These are phyloP conservation scores for Auricularia cornea DNA, from an alignment of 768 basidiomycete genomes.

Conservation along the genomic window DNA sequence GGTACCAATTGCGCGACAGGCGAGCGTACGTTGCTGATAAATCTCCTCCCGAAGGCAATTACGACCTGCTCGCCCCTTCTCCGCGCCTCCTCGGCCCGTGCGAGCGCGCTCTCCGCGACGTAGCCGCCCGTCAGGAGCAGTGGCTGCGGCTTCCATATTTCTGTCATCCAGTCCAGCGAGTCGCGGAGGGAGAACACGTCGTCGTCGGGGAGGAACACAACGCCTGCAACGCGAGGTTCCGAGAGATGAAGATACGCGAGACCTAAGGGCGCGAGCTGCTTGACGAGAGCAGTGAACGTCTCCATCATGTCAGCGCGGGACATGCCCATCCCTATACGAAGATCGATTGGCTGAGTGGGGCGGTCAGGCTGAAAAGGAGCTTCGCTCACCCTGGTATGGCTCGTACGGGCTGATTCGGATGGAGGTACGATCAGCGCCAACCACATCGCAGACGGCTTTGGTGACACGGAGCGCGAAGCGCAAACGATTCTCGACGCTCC, in stretches of 20 bases:
- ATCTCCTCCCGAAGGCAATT: conserved; percentile 31
- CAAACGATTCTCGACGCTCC: conserved; percentile 50
- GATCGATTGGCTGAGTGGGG: no score
- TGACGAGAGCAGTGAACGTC: conserved; percentile 45
- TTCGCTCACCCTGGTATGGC: background rate
- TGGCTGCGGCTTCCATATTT: background rate
- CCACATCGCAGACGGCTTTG: conserved; percentile 38
- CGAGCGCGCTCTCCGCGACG: conserved; percentile 31
- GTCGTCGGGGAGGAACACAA: background rate
- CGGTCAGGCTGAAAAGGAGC: background rate
- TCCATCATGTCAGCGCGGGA: conserved; percentile 40
- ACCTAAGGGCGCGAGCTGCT: conserved; percentile 30
- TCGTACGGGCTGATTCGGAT: conserved; percentile 44
- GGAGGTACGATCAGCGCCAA: conserved; percentile 45
- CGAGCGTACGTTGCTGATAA: conserved; percentile 30
- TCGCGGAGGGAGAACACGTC: background rate
- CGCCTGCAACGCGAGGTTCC: conserved; percentile 23
- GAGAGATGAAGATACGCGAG: conserved; percentile 42
- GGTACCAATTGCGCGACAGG: background rate
- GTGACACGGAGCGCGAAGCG: conserved; percentile 50
- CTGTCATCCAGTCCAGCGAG: background rate
- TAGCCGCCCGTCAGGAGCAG: conserved; percentile 32
- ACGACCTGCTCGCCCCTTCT: conserved; percentile 13
- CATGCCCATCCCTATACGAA: conserved; percentile 27
- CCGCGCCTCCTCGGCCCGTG: conserved; percentile 25